phyloP scores from a whole-genome alignment of 2,329 filamentous ascomycete genomes.

The Hansfordia pulvinata region DNA sequence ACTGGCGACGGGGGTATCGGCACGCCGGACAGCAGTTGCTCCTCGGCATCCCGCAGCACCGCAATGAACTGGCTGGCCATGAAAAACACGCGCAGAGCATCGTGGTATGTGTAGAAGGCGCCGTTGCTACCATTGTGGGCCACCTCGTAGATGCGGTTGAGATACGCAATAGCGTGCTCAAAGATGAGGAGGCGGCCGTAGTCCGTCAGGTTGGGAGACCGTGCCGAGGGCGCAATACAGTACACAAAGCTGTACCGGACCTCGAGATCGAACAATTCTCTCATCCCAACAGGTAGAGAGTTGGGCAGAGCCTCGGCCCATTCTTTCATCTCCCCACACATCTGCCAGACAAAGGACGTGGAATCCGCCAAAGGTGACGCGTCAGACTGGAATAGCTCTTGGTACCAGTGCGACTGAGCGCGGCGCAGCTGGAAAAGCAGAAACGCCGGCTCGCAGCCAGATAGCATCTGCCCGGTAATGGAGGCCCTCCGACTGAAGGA shows the following conservation, averaged over 20 bases:
- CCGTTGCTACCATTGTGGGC: constrained; percentile 43
- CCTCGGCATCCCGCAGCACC: constrained; percentile 42
- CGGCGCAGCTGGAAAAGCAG: constrained; percentile 74
- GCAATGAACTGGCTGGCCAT: constrained; percentile 51
- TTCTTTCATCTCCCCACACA: constrained; percentile 61
- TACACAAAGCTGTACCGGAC: constrained; percentile 85
- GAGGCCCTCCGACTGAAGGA: constrained; percentile 26
- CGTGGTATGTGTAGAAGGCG: constrained; percentile 73
- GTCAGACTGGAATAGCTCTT: constrained; percentile 71
- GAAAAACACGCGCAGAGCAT: constrained; percentile 74
- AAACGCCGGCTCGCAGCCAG: constrained; percentile 55
- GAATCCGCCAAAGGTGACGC: constrained; percentile 54
- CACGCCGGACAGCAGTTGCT: constrained; percentile 38
- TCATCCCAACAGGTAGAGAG: constrained; percentile 49
- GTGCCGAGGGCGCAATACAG: constrained; percentile 67
- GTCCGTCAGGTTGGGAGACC: constrained; percentile 58
- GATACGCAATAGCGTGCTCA: constrained; percentile 73
- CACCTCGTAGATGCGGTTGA: constrained; percentile 58
- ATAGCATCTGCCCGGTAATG: constrained; percentile 26
- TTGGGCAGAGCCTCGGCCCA: constrained; percentile 71
- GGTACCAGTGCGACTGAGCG: constrained; percentile 81
- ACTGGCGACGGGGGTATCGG: constrained; percentile 28
- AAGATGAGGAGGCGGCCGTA: constrained; percentile 74
- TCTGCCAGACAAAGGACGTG: constrained; percentile 59
- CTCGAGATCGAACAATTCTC: constrained; percentile 75